These are phyloP conservation scores for Cordyceps cicadae DNA, from an alignment of 2,329 filamentous ascomycete genomes.

Conservation along the genomic window DNA sequence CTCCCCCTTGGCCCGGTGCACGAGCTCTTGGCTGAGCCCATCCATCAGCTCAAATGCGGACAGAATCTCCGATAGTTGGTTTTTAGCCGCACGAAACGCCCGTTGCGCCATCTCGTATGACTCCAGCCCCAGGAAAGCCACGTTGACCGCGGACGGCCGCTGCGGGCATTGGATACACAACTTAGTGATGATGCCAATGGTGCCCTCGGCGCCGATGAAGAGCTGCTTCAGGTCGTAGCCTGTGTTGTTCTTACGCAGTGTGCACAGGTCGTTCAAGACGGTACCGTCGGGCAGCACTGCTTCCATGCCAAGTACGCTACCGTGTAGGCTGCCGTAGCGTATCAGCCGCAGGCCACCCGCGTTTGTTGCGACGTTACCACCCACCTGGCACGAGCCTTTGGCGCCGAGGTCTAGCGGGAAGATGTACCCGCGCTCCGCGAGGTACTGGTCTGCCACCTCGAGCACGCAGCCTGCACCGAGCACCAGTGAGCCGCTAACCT, in stretches of 20 bases:
- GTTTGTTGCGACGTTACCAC: conserved; percentile 93
- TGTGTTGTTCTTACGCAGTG: conserved; percentile 94
- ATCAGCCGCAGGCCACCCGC: conserved; percentile 84
- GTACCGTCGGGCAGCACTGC: conserved; percentile 91
- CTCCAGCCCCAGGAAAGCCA: conserved; percentile 86
- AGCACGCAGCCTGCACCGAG: conserved; percentile 87
- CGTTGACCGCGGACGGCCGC: conserved; percentile 79
- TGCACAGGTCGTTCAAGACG: conserved; percentile 79
- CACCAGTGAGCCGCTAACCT: conserved; percentile 82
- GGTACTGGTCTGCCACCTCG: conserved; percentile 77
- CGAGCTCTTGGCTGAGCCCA: conserved; percentile 67
- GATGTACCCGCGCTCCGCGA: conserved; percentile 76
- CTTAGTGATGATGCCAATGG: conserved; percentile 86
- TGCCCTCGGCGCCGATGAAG: conserved; percentile 93
- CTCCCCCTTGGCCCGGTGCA: conserved; percentile 64
- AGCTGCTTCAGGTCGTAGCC: conserved; percentile 96
- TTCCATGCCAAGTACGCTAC: conserved; percentile 85
- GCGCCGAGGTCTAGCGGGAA: conserved; percentile 97
- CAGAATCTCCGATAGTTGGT: conserved; percentile 84
- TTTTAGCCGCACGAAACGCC: conserved; percentile 83
- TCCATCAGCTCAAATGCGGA: conserved; percentile 99
- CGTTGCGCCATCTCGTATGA: conserved; percentile 82
- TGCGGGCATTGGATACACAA: conserved; percentile 86
- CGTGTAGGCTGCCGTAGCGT: conserved; percentile 89
- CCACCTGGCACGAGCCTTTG: conserved; percentile 93